These are phyloP conservation scores for Forsythia suspensa DNA, from an alignment of 257 asterid genomes.

Conservation along the genomic window DNA sequence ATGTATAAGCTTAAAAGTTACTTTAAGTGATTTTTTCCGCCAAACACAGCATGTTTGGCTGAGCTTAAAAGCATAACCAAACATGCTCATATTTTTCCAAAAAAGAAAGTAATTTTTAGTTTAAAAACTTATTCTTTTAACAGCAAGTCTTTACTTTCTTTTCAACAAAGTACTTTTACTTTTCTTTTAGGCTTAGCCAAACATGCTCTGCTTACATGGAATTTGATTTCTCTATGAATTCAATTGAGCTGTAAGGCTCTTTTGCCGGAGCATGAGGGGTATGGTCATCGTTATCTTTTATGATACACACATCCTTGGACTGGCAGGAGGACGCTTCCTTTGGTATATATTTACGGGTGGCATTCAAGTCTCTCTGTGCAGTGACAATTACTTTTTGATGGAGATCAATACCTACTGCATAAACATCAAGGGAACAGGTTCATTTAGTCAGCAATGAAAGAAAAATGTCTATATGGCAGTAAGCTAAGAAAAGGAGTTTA, in stretches of 20 bases:
- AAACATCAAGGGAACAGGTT: constrained; percentile 29
- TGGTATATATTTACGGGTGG: constrained; percentile 34
- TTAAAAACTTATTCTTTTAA: background rate
- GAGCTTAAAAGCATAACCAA: no score
- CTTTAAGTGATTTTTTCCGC: no score
- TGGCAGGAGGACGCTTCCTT: constrained; percentile 39
- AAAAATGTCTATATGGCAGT: constrained; percentile 5
- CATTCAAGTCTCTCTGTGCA: constrained; percentile 41
- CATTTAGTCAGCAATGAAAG: constrained; percentile 5
- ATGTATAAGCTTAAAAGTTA: background rate
- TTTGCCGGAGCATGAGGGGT: constrained; percentile 40
- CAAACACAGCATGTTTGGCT: no score
- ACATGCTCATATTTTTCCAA: no score
- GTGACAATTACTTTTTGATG: constrained; percentile 64
- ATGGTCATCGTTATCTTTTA: constrained; percentile 33
- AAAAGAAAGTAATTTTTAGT: background rate
- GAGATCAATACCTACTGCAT: constrained; percentile 92
- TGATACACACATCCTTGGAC: constrained; percentile 42
- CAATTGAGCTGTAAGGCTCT: constrained; percentile 30
- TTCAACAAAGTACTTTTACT: background rate
- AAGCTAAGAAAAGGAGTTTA: constrained; percentile 32
- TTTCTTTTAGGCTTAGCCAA: background rate
- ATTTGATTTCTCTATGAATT: constrained; percentile 42
- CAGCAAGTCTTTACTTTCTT: background rate
- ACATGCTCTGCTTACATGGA: constrained; percentile 50